Conservation (phyloP, 192 early-diverging fungal genomes). For the Rhizoclosmatium sp. region DNA sequence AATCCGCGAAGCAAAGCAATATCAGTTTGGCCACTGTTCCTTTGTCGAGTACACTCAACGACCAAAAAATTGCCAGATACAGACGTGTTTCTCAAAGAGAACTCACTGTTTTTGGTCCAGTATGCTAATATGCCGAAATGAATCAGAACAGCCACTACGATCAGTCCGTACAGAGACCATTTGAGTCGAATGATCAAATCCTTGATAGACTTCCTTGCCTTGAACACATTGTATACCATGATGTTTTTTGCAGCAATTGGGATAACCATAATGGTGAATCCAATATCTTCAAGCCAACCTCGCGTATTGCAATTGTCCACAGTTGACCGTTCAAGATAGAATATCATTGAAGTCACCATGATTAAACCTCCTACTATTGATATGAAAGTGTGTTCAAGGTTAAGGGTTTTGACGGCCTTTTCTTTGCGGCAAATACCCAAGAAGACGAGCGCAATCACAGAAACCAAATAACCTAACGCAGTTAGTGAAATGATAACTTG, state of each 20-base stretch:
- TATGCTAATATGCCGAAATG: background rate
- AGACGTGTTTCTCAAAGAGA: background rate
- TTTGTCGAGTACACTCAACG: background rate
- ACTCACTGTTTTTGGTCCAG: background rate
- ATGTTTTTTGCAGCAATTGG: background rate
- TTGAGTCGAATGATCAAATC: background rate
- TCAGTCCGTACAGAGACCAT: background rate
- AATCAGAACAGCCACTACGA: background rate
- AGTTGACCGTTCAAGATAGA: background rate
- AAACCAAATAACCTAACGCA: background rate
- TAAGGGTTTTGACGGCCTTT: background rate
- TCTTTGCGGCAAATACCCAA: background rate
- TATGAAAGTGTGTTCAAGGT: background rate
- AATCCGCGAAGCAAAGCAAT: too few relatives aligned
- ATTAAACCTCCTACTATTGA: background rate
- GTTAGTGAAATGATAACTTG: background rate
- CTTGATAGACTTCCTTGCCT: background rate
- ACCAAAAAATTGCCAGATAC: background rate
- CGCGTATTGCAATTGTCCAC: background rate
- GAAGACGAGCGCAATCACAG: background rate
- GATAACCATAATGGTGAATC: background rate
- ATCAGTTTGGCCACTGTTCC: background rate
- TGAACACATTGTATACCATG: background rate
- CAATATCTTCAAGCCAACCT: background rate
- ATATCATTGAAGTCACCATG: background rate